Base-by-base conservation (phyloP, 2,329 filamentous ascomycete species). In the Fusarium duplospermum region DNA sequence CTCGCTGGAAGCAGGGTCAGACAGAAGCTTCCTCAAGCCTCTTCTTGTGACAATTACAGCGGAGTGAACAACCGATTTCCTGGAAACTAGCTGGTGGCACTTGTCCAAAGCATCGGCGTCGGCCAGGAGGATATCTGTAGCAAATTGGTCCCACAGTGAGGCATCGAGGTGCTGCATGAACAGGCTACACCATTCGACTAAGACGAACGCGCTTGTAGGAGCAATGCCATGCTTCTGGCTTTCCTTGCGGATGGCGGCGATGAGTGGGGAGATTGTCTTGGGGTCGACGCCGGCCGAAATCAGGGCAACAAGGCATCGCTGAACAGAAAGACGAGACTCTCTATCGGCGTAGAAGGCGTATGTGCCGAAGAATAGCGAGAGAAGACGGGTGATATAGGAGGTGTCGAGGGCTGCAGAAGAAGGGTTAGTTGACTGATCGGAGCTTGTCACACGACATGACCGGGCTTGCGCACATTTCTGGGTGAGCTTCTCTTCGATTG, bases 331-430 rank as follows among this genome's bases (percentile, higher is more conserved):
- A 76, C 96, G 91, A 52, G 96, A 98, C 74, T 90, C 86, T 78
- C 95, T 91, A 84, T 99, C 96, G 83, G 91, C 86, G 83, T 98
- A 99, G 77, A 93, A 91, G 70, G 94, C 90, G 80, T 98, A 95
- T 61, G 95, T 98, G 81, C 91, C 91, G 84, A 98, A 96, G 35
- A 99, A 89, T 36, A 95, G 86, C 70, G 90, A 88, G 72, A 97
- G 85, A 62, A 96, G 82, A 68, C 83, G 81, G 60, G 87, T 83
- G 64, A 90, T 83, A 62, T 88, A 82, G 54, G 86, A 82, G 81
- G 83, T 81, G 67, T 87, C 85, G 77, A 88, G 81, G 69, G 84
- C 88, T 88, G 75, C 45, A 71, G 66, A 35, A 42, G 45, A 62
- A 60, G 24, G 20, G 75, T 80, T 62, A 78, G 78, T 69, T 61